Conservation (phyloP, 352 stramenopile species). For the Phytophthora multivora region DNA sequence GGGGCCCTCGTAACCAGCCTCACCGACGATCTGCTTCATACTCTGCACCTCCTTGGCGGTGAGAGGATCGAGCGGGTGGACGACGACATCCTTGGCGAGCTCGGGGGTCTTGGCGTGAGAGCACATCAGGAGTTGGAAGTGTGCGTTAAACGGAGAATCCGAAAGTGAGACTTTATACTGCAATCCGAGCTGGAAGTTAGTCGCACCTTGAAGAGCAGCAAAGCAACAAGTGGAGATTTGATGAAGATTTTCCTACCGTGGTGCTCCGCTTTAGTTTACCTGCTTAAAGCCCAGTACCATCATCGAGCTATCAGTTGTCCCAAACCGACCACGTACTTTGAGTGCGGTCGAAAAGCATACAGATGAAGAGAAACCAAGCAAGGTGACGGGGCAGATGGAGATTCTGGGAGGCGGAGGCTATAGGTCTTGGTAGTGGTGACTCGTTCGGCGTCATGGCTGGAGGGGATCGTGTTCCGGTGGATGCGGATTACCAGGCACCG, state of each 20-base stretch:
- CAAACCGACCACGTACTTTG: background rate
- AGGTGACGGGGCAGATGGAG: background rate
- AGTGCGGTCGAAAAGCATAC: background rate
- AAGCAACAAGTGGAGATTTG: constrained; percentile 2
- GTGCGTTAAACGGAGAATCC: constrained; percentile 4
- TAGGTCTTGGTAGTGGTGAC: constrained; percentile 2
- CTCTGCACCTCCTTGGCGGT: constrained; percentile 36
- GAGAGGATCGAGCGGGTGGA: constrained; percentile 47
- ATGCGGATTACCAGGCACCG: constrained; percentile 30
- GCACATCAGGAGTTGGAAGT: constrained; percentile 14
- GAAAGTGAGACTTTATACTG: constrained; percentile 8
- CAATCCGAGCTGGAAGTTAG: background rate
- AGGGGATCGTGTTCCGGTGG: background rate
- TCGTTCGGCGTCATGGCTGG: constrained; percentile 10
- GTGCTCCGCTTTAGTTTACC: constrained; percentile 4
- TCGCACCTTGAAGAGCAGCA: constrained; percentile 9
- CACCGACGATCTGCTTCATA: constrained; percentile 41
- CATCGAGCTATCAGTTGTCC: constrained; percentile 4
- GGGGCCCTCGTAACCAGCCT: constrained; percentile 30
- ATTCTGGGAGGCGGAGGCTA: constrained; percentile 4
- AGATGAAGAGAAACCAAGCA: too few relatives aligned
- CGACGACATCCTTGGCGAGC: constrained; percentile 13
- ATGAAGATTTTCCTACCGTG: background rate
- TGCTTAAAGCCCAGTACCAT: constrained; percentile 4
- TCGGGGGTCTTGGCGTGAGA: constrained; percentile 17